Evolutionary conservation across 2,329 filamentous ascomycete genomes (phyloP).

Genomic region (Davidsoniella virescens): DNA sequence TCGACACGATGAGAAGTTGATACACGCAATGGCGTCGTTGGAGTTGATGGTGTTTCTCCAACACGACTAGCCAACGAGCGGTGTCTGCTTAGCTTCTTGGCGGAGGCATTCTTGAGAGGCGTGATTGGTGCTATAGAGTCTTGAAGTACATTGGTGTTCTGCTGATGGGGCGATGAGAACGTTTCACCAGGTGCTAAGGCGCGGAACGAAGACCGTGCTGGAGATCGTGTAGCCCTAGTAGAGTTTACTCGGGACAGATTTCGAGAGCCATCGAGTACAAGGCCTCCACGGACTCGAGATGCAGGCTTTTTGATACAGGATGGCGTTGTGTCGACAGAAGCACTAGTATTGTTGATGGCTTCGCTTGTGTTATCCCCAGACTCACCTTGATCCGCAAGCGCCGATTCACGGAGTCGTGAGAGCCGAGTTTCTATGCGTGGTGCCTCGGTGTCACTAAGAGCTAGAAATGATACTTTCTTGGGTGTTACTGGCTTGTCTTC

Average conservation of each 20-base stretch:
- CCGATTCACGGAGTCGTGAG: background rate
- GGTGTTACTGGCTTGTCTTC: constrained; percentile 10
- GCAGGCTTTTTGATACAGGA: background rate
- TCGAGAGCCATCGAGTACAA: constrained; percentile 2
- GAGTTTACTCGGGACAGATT: background rate
- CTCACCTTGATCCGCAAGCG: background rate
- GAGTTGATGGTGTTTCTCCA: background rate
- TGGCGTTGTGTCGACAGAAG: background rate
- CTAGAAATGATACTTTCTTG: constrained; percentile 4
- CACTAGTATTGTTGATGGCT: background rate
- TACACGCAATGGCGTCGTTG: background rate
- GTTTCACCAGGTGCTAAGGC: constrained; percentile 5
- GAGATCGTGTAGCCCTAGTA: background rate
- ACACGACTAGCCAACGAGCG: background rate
- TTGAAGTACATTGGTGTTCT: background rate
- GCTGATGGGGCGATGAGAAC: background rate
- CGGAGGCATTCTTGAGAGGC: background rate
- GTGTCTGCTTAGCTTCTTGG: constrained; percentile 1
- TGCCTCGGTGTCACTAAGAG: background rate
- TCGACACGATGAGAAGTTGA: background rate
- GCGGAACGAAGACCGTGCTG: background rate
- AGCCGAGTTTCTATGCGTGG: background rate
- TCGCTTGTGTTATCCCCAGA: background rate
- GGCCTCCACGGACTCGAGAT: constrained; percentile 1
- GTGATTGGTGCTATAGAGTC: background rate